Evolutionary conservation across 1,139 yeast genomes (phyloP).

Genomic region (Fermentozyma sake): DNA sequence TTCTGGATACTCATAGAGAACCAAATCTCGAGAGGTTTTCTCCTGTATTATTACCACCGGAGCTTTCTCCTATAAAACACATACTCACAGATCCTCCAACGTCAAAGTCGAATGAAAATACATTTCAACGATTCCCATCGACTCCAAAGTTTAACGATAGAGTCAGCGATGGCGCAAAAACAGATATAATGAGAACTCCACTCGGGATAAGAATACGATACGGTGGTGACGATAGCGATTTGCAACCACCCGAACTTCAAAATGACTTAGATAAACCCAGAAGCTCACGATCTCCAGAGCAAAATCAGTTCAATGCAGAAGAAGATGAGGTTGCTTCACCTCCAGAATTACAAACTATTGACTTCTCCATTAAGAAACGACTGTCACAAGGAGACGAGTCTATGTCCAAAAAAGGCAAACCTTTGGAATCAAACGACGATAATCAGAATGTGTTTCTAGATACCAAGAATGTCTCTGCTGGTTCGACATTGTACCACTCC

Average conservation of each 20-base stretch:
- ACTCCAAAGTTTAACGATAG: slow-evolving; percentile 38
- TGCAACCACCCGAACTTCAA: slow-evolving; percentile 29
- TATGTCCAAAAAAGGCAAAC: slow-evolving; percentile 3
- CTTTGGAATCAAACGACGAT: slow-evolving; percentile 5
- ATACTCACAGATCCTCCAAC: slow-evolving; percentile 5
- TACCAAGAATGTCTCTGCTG: slow-evolving; percentile 14
- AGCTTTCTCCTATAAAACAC: slow-evolving; percentile 16
- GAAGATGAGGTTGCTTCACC: slow-evolving; percentile 15
- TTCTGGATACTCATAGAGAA: slow-evolving; percentile 1
- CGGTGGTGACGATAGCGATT: slow-evolving; percentile 28
- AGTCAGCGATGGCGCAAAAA: slow-evolving; percentile 12
- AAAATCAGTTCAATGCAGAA: slow-evolving; percentile 5
- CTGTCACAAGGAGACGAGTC: no score
- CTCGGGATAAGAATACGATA: slow-evolving; percentile 19
- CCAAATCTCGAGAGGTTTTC: slow-evolving; percentile 17
- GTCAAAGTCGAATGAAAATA: slow-evolving; percentile 18
- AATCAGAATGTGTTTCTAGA: slow-evolving; percentile 34
- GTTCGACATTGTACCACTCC: slow-evolving; percentile 31
- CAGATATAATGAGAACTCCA: slow-evolving; percentile 23
- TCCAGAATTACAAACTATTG: slow-evolving; percentile 6
- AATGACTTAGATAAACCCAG: slow-evolving; percentile 5
- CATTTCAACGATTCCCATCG: slow-evolving; percentile 44
- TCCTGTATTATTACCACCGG: slow-evolving; percentile 20
- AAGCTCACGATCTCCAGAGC: no score
- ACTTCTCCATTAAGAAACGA: slow-evolving; percentile 1